These are phyloP conservation scores for Gautieria morchelliformis DNA, from an alignment of 768 basidiomycete species.

Conservation along the genomic window DNA sequence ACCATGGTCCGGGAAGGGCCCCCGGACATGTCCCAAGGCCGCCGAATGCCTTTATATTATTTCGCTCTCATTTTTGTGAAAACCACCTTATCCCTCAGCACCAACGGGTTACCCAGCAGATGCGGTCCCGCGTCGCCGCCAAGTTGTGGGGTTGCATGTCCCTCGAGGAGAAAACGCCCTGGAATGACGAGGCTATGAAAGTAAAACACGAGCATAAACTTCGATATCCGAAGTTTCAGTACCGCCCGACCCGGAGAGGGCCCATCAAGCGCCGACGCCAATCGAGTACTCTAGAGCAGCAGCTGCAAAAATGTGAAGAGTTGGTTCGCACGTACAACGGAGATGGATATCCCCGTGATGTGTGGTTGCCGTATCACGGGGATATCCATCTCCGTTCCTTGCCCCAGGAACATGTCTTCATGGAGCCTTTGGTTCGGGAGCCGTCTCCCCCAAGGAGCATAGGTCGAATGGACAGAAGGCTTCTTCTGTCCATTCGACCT, in stretches of 20 bases:
- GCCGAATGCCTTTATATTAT: constrained; percentile 50
- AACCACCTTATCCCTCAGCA: constrained; percentile 33
- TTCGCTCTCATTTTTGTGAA: constrained; percentile 48
- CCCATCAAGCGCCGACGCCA: background rate
- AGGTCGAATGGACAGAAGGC: no score
- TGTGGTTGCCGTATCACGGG: no score
- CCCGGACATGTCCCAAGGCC: constrained; percentile 36
- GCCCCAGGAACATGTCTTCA: no score
- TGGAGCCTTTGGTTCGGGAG: no score
- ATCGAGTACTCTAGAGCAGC: background rate
- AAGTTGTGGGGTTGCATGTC: constrained; percentile 63
- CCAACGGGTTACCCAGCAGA: constrained; percentile 47
- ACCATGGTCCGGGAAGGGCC: background rate
- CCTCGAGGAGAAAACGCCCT: constrained; percentile 36
- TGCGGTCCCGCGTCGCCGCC: constrained; percentile 68
- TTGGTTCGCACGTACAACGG: background rate
- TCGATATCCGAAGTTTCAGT: constrained; percentile 54
- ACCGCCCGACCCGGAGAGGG: constrained; percentile 31
- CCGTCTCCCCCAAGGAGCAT: no score
- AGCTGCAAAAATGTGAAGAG: background rate
- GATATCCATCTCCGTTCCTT: no score
- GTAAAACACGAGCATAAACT: constrained; percentile 50
- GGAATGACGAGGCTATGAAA: constrained; percentile 40
- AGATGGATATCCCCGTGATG: no score
- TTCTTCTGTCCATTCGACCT: no score